Conservation (phyloP, 2,329 filamentous ascomycete species). For the Apiospora hydei region DNA sequence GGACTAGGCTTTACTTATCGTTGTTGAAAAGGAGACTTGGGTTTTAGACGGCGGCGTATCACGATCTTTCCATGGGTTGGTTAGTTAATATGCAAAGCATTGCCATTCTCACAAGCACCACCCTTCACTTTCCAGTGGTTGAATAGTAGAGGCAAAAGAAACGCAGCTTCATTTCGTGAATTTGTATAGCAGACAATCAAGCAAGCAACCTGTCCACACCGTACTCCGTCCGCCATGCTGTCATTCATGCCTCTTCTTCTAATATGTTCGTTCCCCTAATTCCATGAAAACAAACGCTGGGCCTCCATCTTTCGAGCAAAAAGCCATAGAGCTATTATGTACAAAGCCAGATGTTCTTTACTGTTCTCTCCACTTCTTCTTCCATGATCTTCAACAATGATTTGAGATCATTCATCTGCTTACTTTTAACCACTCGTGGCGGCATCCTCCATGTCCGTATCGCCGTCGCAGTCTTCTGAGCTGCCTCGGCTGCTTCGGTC, state of each 20-base stretch:
- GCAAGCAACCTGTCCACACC: conserved; percentile 6
- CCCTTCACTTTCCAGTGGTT: not conserved
- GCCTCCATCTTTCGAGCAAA: not conserved
- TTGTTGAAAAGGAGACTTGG: not conserved
- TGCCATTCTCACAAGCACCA: not conserved
- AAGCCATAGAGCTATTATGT: conserved; percentile 11
- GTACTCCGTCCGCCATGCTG: conserved; percentile 20
- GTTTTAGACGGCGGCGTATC: not conserved
- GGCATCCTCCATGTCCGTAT: conserved; percentile 7
- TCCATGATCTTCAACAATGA: not conserved
- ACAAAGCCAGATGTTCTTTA: not conserved
- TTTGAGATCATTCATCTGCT: not conserved
- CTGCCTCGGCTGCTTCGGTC: not conserved
- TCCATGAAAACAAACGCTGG: conserved; percentile 2
- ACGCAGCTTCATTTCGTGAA: not conserved
- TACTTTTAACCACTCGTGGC: not conserved
- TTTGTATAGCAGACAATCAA: not conserved
- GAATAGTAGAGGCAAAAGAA: not conserved
- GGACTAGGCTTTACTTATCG: not conserved
- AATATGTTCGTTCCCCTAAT: not conserved
- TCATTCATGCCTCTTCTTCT: conserved; percentile 9
- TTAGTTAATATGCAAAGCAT: not conserved
- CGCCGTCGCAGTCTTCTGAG: conserved; percentile 6
- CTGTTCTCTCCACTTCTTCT: not conserved
- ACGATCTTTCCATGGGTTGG: not conserved